These are phyloP conservation scores for Xylariaceae sp. DNA, from an alignment of 2,329 filamentous ascomycete genomes.

Conservation along the genomic window DNA sequence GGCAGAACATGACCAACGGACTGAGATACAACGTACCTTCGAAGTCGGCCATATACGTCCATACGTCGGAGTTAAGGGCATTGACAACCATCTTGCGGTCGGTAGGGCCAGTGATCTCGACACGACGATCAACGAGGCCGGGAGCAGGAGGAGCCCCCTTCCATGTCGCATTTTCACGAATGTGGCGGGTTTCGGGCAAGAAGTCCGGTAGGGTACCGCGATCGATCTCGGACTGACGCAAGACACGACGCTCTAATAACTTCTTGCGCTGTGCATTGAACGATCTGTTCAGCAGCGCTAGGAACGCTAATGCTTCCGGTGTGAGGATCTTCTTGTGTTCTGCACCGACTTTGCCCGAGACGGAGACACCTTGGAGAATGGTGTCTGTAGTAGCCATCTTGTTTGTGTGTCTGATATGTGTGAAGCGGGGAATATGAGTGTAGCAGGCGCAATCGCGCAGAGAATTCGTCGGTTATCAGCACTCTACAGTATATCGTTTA, in stretches of 20 bases:
- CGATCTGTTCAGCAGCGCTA: constrained; percentile 89
- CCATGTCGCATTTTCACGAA: constrained; percentile 93
- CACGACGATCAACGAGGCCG: constrained; percentile 85
- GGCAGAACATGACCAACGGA: background rate
- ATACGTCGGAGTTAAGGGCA: constrained; percentile 91
- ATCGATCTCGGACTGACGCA: constrained; percentile 90
- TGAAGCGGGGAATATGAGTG: background rate
- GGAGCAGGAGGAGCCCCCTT: constrained; percentile 88
- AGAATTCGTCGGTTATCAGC: background rate
- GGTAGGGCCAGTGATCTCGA: constrained; percentile 96
- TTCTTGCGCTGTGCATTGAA: constrained; percentile 89
- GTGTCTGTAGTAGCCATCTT: constrained; percentile 69
- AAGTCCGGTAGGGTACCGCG: constrained; percentile 87
- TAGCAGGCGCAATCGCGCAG: constrained; percentile 5
- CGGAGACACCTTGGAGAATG: constrained; percentile 83
- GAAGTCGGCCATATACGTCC: constrained; percentile 99
- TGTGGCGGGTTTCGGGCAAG: constrained; percentile 90
- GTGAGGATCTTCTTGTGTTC: constrained; percentile 87
- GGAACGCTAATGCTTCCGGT: constrained; percentile 85
- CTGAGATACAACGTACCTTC: constrained; percentile 63
- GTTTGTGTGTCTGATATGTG: constrained; percentile 15
- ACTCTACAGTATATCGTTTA: background rate
- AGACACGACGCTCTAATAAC: constrained; percentile 80
- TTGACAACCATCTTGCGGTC: constrained; percentile 99
- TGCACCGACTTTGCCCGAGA: constrained; percentile 77